phyloP scores from a whole-genome alignment of 2,329 filamentous ascomycete genomes.

The Fusarium illudens region DNA sequence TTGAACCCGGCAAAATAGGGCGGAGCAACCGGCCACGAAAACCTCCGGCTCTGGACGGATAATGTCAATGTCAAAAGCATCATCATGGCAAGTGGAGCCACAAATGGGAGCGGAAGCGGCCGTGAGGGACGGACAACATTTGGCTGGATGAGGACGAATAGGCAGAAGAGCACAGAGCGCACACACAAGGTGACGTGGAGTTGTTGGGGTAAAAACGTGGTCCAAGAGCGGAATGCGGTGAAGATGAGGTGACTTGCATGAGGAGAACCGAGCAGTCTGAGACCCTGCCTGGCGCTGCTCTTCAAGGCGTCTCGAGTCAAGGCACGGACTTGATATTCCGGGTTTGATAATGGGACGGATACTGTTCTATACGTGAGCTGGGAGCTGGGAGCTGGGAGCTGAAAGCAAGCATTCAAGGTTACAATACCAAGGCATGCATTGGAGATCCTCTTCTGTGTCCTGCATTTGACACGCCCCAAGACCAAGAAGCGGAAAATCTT shows the following conservation, averaged over 20 bases:
- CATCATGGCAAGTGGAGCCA: conserved; percentile 12
- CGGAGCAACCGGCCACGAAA: conserved; percentile 14
- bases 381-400: background rate
- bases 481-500: conserved; percentile 9
- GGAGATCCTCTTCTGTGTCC: background rate
- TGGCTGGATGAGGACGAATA: background rate
- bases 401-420: background rate
- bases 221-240: conserved; percentile 32
- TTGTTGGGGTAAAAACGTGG: conserved; percentile 28
- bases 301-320: background rate
- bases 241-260: conserved; percentile 26
- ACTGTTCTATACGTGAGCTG: background rate
- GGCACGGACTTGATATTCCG: background rate
- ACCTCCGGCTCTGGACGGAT: background rate
- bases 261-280: background rate
- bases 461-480: conserved; percentile 16
- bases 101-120: conserved; percentile 16
- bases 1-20: background rate
- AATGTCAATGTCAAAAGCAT: background rate
- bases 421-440: background rate
- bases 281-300: background rate
- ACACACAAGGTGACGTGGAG: conserved; percentile 17
- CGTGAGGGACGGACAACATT: conserved; percentile 2
- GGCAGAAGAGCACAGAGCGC: background rate
- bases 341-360: background rate